Evolutionary conservation across 768 basidiomycete species (phyloP), one percentile per base, ranked within the genome.

Genomic region (Tulasnella sp.): DNA sequence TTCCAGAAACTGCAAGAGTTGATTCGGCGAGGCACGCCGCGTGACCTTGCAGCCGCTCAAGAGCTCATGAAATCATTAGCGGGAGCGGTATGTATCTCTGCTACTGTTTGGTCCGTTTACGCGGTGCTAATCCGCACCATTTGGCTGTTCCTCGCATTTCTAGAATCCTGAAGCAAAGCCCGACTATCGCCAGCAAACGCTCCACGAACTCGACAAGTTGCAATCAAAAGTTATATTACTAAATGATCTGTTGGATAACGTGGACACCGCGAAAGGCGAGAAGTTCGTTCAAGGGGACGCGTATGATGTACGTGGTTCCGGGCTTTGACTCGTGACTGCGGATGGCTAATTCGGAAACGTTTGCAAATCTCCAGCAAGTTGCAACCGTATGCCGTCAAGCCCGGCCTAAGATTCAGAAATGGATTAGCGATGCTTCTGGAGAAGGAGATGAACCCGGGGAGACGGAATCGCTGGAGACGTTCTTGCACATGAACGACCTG

Each of bases 171-270:
- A 97, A 27, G 90, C 94, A 62, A 95, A 96, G 84, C 95, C 95
- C 0, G 96, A 99, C 84, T 99, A 99, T 85, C 92, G 94, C 21
- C 88, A 92, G 14, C 96, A 99, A 83, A 93, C 96, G 0, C 86
- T 96, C 46, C 91, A 90, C 2, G 98, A 99, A 82, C 91, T 99
- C 42, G 95, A 94, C 83, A 97, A 97, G 84, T 88, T 99, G 24
- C 97, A 99, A 86, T 92, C 92, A 84, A 97, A 99, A 85, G 96
- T 98, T 75, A 91, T 99, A 27, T 85, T 99, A n/a, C 87, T 99
- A 48, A 98, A 97, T 83, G 97, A 99, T 85, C 93, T 99, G 93
- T 88, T 99, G 72, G 96, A 99, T 81, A 98, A 98, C 83, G 93
- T 94, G 27, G 93, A 94, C 79, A 87, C 86, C 14, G 85, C 87